phyloP scores from a whole-genome alignment of 108 stramenopile species.

The Mayamaea pseudoterrestris region DNA sequence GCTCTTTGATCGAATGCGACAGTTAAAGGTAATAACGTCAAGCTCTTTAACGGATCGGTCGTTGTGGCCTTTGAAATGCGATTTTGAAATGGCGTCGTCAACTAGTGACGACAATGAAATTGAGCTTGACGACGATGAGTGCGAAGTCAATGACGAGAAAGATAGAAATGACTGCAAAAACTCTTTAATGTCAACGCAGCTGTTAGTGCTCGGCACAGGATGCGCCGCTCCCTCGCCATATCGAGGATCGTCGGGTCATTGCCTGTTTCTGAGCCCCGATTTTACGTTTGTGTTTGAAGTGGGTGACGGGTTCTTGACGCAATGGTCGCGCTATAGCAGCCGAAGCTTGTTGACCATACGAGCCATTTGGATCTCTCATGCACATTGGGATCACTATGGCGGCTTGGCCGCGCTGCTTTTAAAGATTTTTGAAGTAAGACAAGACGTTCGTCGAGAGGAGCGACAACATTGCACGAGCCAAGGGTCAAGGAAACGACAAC shows the following conservation, averaged over 20 bases:
- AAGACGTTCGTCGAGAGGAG: background rate
- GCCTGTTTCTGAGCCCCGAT: conserved; percentile 30
- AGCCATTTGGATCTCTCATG: conserved; percentile 78
- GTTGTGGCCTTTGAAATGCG: background rate
- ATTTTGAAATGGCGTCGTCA: background rate
- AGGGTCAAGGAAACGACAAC: too few species aligned
- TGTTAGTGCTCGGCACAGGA: conserved; percentile 72
- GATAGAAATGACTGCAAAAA: conserved; percentile 12
- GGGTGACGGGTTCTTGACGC: conserved; percentile 60
- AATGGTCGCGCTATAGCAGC: conserved; percentile 28
- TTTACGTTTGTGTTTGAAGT: conserved; percentile 49
- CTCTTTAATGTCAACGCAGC: conserved; percentile 8
- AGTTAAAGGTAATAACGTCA: background rate
- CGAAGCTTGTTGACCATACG: conserved; percentile 9
- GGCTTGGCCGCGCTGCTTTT: conserved; percentile 38
- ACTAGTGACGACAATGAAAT: conserved; percentile 45
- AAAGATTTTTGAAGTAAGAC: conserved; percentile 7
- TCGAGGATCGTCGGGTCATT: conserved; percentile 62
- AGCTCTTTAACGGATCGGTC: background rate
- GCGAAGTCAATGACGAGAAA: background rate
- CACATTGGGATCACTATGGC: conserved; percentile 76
- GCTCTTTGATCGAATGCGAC: background rate
- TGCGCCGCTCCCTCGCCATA: conserved; percentile 72
- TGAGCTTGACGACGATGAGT: conserved; percentile 22
- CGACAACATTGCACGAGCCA: background rate